Conservation (phyloP, 176 grass and related monocot genomes). For the Aegilops bicornis region DNA sequence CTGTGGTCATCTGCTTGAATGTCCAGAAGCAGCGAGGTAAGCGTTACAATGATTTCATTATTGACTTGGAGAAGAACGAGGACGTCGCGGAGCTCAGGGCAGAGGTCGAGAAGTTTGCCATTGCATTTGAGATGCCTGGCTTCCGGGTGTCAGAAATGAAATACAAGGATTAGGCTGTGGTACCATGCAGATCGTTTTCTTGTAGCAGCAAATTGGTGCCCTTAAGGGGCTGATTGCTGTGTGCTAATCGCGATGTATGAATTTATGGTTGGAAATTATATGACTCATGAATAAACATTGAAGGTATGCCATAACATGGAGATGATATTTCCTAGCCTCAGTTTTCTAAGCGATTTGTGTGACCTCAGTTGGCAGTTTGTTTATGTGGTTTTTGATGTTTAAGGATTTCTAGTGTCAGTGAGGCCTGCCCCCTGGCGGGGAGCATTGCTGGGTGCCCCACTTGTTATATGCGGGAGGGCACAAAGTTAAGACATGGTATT, state of each 20-base stretch:
- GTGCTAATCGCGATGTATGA: neutral
- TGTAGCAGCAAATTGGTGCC: neutral
- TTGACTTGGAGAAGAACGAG: conserved; percentile 61
- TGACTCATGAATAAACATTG: conserved; percentile 12
- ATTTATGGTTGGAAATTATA: neutral
- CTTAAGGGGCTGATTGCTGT: neutral
- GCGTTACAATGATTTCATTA: conserved; percentile 48
- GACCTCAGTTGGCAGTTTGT: neutral
- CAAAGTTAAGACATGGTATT: too few relatives aligned
- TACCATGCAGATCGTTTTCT: neutral
- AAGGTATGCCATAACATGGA: neutral
- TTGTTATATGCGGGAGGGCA: too few relatives aligned
- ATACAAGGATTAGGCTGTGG: conserved; percentile 52
- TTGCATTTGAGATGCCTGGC: conserved; percentile 78
- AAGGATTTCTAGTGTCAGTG: neutral
- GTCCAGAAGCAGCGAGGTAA: conserved; percentile 73
- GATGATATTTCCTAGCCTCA: neutral
- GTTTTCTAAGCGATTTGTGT: neutral
- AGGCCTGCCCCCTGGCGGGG: neutral
- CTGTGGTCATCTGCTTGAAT: conserved; percentile 62
- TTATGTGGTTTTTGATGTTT: neutral
- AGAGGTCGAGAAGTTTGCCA: conserved; percentile 66
- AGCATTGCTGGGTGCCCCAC: too few relatives aligned
- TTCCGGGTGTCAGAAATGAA: conserved; percentile 77
- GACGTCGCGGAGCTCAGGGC: conserved; percentile 60